Conservation (phyloP, 1,284 basidiomycete species). For the Spongispora temasekensis region DNA sequence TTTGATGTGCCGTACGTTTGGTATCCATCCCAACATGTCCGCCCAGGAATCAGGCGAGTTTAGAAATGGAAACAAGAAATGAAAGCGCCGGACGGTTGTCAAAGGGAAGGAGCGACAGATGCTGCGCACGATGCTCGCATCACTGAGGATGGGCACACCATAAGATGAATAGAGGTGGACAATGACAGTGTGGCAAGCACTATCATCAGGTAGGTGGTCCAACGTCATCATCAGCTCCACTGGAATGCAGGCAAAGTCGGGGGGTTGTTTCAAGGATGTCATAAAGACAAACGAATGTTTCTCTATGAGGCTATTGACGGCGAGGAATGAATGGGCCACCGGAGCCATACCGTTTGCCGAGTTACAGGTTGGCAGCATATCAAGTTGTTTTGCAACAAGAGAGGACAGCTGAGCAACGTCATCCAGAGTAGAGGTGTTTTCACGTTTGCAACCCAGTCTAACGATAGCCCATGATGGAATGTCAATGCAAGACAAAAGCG, state of each 20-base stretch:
- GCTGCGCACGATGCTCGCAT: background rate
- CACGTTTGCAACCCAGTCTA: background rate
- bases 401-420: background rate
- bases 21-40: background rate
- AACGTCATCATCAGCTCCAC: too few relatives aligned
- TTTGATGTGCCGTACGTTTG: slow-evolving; percentile 3
- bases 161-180: background rate
- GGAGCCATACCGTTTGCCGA: too few relatives aligned
- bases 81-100: background rate
- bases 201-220: too few relatives aligned
- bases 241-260: too few relatives aligned
- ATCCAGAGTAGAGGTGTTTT: background rate
- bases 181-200: too few relatives aligned
- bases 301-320: background rate
- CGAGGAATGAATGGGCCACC: too few relatives aligned
- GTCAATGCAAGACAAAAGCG: slow-evolving; percentile 8
- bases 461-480: background rate
- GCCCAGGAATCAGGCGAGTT: background rate
- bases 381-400: background rate
- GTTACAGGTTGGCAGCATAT: background rate
- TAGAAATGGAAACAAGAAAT: background rate
- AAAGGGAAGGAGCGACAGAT: slow-evolving; percentile 1
- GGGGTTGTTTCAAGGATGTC: too few relatives aligned
- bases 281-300: too few relatives aligned
- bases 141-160: too few relatives aligned